Base-by-base conservation (phyloP, 441 rosid species). In the Pelargonium citronellum region DNA sequence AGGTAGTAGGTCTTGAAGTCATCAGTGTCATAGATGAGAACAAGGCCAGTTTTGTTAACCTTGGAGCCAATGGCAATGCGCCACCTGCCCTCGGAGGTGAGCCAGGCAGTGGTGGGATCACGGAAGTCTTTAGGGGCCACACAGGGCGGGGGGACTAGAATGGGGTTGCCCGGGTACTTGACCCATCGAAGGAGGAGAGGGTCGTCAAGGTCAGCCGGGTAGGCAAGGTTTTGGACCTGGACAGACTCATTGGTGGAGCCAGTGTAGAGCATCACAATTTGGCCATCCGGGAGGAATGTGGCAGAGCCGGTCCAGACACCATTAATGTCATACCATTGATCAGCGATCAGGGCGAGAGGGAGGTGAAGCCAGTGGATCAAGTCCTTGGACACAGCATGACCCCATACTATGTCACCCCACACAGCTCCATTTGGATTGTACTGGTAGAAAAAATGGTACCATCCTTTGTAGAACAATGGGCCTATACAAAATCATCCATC, bases 251-350 rank as follows among this genome's bases (percentile, higher is more conserved):
- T 74, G 47, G 97, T 86, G 19, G 87, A 83, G 5, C 99, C 99
- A 1, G 99, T 94, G 73, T 94, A 94, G 2, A 91, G 85, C 92
- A 94, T 87, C 61, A 91, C 67, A 51, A 94, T 78, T 51, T 81
- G 83, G 47, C 98, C 99, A 57, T 89, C 87, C 0, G 87, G 82
- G 49, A 90, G 91, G 73, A 88, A 43, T 0, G 99, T 94, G 63
- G 99, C 94, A 0, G 97, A 94, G 15, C 97, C 99, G 0, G 91
- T 90, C 96, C 96, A 94, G n/a, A 91, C 99, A 5, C 99, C 99
- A 11, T 85, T 87, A 47, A 79, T 64, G 7, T 94, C 99, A 34
- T 91, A 94, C 96, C 97, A 91, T 5, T 85, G 83, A 71, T 90
- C 97, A 7, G 97, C 84, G 0, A 84, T 80, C 95, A 91, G 86